Conservation (phyloP, 257 asterid species). For the Nicotiana tomentosiformis region DNA sequence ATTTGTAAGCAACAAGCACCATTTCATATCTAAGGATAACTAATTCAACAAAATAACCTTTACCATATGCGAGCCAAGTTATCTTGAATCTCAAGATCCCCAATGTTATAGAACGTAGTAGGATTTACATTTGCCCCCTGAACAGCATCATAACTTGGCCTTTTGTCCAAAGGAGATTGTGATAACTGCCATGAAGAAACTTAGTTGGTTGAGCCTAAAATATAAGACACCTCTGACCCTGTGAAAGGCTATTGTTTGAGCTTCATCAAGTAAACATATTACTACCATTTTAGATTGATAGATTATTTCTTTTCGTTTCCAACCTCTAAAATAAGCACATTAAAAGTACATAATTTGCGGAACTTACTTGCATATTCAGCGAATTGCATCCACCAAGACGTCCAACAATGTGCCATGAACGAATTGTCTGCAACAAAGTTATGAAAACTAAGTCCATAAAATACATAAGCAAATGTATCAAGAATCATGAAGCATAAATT, state of each 20-base stretch:
- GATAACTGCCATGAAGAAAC: constrained; percentile 49
- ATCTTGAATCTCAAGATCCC: constrained; percentile 91
- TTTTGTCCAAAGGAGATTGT: constrained; percentile 63
- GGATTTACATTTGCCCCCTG: constrained; percentile 85
- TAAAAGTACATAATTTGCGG: neutral
- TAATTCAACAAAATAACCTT: neutral
- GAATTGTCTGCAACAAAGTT: constrained; percentile 52
- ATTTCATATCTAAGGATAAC: constrained; percentile 6
- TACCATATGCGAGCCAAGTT: constrained; percentile 89
- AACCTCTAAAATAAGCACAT: neutral
- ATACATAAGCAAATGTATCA: constrained; percentile 13
- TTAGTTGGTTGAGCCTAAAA: neutral
- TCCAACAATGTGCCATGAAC: constrained; percentile 95
- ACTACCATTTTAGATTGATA: neutral
- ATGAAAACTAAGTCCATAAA: constrained; percentile 12
- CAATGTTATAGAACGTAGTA: constrained; percentile 85
- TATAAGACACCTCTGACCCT: neutral
- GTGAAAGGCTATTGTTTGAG: neutral
- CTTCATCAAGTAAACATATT: neutral
- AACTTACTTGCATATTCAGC: constrained; percentile 84
- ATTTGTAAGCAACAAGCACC: neutral
- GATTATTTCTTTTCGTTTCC: neutral
- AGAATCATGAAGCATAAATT: constrained; percentile 3
- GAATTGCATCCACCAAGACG: constrained; percentile 98
- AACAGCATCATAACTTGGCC: constrained; percentile 77